Conservation (phyloP, 768 basidiomycete genomes). For the Russula lepida region DNA sequence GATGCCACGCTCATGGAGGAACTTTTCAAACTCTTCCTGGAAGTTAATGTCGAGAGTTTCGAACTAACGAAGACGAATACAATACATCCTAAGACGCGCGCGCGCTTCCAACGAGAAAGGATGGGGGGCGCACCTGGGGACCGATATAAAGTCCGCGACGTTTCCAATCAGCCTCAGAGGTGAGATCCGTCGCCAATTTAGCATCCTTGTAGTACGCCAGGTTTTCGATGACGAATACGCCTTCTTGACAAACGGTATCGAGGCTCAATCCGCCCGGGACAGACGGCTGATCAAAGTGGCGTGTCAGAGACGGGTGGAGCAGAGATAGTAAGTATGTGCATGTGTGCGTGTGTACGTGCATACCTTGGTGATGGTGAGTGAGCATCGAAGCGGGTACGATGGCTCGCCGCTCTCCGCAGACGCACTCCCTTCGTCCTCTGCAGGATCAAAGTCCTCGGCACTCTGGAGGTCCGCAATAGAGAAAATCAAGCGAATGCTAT, state of each 20-base stretch:
- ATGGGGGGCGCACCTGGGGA: constrained; percentile 51
- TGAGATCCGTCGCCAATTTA: constrained; percentile 64
- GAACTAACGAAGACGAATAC: constrained; percentile 40
- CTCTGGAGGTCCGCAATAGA: constrained; percentile 81
- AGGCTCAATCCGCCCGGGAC: constrained; percentile 63
- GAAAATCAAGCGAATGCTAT: constrained; percentile 86
- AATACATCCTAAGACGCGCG: not conserved
- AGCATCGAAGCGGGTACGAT: constrained; percentile 67
- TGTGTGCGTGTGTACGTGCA: not conserved
- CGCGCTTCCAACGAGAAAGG: not conserved
- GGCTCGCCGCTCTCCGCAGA: constrained; percentile 29
- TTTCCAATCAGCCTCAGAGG: constrained; percentile 90
- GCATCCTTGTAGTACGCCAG: constrained; percentile 76
- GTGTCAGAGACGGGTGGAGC: not conserved
- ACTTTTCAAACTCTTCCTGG: constrained; percentile 89
- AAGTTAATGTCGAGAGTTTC: constrained; percentile 81
- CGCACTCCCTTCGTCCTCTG: constrained; percentile 35
- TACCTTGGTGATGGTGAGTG: constrained; percentile 82
- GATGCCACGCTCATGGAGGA: constrained; percentile 83
- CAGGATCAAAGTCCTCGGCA: constrained; percentile 32
- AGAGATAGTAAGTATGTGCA: not conserved
- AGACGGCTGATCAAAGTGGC: constrained; percentile 31
- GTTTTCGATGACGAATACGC: constrained; percentile 79
- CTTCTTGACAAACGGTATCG: constrained; percentile 73
- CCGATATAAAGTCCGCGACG: constrained; percentile 88